Conservation (phyloP, 1,284 basidiomycete genomes). For the Psilocybe mexicana region DNA sequence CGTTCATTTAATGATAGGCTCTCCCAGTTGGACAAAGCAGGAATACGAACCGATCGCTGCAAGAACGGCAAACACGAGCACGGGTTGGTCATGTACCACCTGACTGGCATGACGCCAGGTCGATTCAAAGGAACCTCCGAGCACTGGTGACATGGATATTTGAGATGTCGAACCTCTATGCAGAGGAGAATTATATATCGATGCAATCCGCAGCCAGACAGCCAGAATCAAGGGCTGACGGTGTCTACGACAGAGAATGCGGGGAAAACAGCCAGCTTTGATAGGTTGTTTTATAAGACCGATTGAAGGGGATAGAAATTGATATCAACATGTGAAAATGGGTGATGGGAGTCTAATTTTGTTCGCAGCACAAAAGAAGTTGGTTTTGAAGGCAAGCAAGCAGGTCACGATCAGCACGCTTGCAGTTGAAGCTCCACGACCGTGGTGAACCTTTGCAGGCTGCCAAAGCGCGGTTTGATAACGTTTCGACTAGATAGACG, state of each 20-base stretch:
- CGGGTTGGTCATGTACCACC: neutral
- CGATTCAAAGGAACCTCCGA: slow-evolving; percentile 9
- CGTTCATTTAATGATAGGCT: neutral
- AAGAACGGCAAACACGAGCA: neutral
- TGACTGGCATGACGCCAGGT: slow-evolving; percentile 6
- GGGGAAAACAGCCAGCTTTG: neutral
- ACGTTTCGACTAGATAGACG: too few species aligned
- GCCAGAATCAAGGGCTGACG: neutral
- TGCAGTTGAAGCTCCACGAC: too few species aligned
- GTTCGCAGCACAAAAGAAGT: neutral
- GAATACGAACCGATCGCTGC: slow-evolving; percentile 6
- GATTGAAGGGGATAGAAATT: neutral
- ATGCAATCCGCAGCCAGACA: neutral
- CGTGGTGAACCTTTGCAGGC: too few species aligned
- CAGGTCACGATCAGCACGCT: too few species aligned
- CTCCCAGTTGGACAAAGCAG: neutral
- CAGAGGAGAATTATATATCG: neutral
- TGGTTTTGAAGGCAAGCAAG: too few species aligned
- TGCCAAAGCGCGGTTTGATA: too few species aligned
- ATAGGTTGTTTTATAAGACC: neutral
- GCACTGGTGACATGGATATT: slow-evolving; percentile 15
- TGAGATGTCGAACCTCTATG: neutral
- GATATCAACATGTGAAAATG: slow-evolving; percentile 5
- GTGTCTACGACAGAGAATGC: neutral
- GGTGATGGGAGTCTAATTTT: neutral